These are phyloP conservation scores for Turritis glabra DNA, from an alignment of 345 rosid species.

Conservation along the genomic window DNA sequence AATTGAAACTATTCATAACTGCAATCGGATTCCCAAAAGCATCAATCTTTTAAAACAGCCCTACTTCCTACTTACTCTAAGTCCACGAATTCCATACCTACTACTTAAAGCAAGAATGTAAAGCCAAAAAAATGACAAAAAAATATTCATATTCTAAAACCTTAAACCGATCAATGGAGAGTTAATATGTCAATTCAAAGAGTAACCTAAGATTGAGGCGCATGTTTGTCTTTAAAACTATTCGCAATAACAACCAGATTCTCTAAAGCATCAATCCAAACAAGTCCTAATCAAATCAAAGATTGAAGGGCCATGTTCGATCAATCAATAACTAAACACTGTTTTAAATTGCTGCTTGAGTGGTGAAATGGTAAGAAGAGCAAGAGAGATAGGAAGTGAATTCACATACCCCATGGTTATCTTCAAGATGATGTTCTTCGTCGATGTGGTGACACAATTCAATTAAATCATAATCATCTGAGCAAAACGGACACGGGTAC, in stretches of 20 bases:
- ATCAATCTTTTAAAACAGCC: not conserved
- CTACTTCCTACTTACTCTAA: not conserved
- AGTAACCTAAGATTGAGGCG: too few species aligned
- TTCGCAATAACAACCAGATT: not conserved
- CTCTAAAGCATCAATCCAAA: not conserved
- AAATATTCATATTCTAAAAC: not conserved
- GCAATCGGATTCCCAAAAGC: not conserved
- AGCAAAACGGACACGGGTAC: constrained; percentile 38
- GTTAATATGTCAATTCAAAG: not conserved
- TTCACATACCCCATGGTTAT: constrained; percentile 34
- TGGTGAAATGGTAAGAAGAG: not conserved
- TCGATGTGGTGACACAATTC: constrained; percentile 37
- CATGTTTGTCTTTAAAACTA: not conserved
- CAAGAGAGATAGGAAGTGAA: not conserved
- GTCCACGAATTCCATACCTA: not conserved
- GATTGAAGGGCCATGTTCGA: not conserved
- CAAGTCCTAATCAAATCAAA: not conserved
- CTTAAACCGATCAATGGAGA: not conserved
- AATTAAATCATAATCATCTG: constrained; percentile 34
- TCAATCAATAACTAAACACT: not conserved
- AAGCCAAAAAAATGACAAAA: not conserved
- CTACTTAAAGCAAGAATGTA: not conserved
- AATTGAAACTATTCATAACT: not conserved
- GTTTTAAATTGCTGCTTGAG: not conserved
- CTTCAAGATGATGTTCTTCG: constrained; percentile 36